A percentile compares a stretch with the other conserved stretches of the same genome.
Conservation (phyloP, 306 rosid species). For the Hylodesmum podocarpum region DNA sequence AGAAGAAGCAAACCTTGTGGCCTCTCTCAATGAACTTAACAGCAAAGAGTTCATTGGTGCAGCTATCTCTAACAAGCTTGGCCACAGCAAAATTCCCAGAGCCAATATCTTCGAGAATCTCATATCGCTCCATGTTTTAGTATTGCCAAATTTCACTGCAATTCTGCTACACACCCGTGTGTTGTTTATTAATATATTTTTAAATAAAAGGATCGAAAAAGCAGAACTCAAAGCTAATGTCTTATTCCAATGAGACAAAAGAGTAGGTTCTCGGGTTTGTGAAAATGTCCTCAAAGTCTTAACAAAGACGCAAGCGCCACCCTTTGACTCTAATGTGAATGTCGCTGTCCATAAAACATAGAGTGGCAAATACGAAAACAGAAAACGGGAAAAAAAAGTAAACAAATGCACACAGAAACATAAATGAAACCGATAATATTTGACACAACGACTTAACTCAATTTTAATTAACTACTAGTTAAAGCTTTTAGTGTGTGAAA, state of each 20-base stretch:
- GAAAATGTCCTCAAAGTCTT: slow-evolving; percentile 27
- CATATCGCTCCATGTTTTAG: slow-evolving; percentile 68
- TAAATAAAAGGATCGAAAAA: slow-evolving; percentile 18
- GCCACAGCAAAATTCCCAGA: slow-evolving; percentile 86
- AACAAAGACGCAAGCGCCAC: slow-evolving; percentile 24
- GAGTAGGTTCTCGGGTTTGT: slow-evolving; percentile 11
- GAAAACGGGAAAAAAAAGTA: background rate
- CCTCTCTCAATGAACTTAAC: slow-evolving; percentile 89
- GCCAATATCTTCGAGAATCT: slow-evolving; percentile 75
- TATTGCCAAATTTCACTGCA: background rate
- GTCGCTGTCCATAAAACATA: background rate
- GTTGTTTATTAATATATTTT: background rate
- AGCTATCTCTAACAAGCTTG: slow-evolving; percentile 55
- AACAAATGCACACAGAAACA: background rate
- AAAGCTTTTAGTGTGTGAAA: no score
- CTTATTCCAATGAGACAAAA: slow-evolving; percentile 10
- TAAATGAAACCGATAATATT: background rate
- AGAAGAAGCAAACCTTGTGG: slow-evolving; percentile 54
- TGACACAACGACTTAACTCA: background rate
- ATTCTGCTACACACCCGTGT: background rate
- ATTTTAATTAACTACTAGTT: background rate
- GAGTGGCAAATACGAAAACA: background rate
- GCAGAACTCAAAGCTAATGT: background rate
- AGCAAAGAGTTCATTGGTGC: slow-evolving; percentile 57
- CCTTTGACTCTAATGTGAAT: slow-evolving; percentile 28